Evolutionary conservation across 23 red algal species (phyloP), one percentile per base, ranked within the genome.

Genomic region (Gracilaria gracilis): DNA sequence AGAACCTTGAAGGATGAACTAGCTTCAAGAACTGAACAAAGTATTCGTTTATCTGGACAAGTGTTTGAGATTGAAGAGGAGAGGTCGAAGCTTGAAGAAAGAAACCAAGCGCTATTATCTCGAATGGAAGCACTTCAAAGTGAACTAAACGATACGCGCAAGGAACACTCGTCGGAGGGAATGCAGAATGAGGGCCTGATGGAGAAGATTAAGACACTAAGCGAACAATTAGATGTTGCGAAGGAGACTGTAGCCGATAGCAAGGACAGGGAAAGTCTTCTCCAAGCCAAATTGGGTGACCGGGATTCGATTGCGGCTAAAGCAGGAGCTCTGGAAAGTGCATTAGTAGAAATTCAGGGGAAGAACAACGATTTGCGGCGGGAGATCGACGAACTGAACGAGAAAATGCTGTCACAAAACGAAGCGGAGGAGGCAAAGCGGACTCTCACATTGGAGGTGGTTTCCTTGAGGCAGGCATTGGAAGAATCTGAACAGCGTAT

Each of bases 371-470:
- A 79, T 0, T 42, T 76, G 46, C 46, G 59, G 39, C 53, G 46
- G 40, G 67, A 86, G 50, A 35, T 77, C 23, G 70, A 53, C 19
- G 48, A 69, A 42, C 80, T 93, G 4, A 61, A 80, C 13, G 81
- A 93, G 36, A 78, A 34, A 39, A 50, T 86, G 38, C 70, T 93
- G 19, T 86, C 53, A n/a, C 90, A 86, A 38, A 81, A 79, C 38
- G 90, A 93, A 37, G 90, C 90, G 20, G 90, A 93, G 62, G 65
- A 85, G 15, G 80, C 90, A 24, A 93, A 93, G 80, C 64, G 82
- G 24, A 73, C 39, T 4, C 74, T 93, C 17, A 86, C 80, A 1
- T 46, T 79, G 90, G 53, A 84, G 25, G 90, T 93, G 23, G 70
- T 84, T 47, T 61, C 82, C 21, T 79, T 93, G 54, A 58, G 72